Evolutionary conservation across 179 eudicot genomes (phyloP).

Genomic region (Dionaea muscipula): DNA sequence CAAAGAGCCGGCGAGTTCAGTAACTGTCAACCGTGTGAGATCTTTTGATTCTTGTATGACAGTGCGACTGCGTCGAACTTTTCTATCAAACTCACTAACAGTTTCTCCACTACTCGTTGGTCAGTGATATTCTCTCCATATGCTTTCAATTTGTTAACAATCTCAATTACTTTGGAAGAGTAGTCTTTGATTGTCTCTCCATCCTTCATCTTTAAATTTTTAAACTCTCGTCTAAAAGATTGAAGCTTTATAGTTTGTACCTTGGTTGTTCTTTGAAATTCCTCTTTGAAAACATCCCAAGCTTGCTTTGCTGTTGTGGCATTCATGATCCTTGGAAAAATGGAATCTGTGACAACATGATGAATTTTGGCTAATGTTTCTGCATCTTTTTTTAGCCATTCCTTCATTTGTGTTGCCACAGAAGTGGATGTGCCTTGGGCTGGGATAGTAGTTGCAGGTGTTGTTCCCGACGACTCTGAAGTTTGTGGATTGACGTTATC

Average conservation of each 20-base stretch:
- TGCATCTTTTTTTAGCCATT: neutral
- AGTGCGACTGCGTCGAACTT: neutral
- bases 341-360: neutral
- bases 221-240: conserved; percentile 10
- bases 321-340: neutral
- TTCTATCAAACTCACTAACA: conserved; percentile 5
- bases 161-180: conserved; percentile 3
- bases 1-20: neutral
- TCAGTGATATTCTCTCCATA: conserved; percentile 9
- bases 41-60: conserved; percentile 6
- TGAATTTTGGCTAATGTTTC: neutral
- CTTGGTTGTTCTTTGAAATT: neutral
- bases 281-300: neutral
- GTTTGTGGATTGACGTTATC: neutral
- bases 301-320: neutral
- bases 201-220: conserved; percentile 12
- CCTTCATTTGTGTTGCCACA: neutral
- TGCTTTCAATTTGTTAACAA: conserved; percentile 12
- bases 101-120: conserved; percentile 8
- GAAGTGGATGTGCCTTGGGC: no score
- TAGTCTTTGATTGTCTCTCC: conserved; percentile 3
- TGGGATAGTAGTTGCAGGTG: no score
- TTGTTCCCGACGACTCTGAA: no score
- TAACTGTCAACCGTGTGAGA: neutral
- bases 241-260: neutral